Base-by-base conservation (phyloP, 2,329 filamentous ascomycete species). In the Trichoderma atroviride region DNA sequence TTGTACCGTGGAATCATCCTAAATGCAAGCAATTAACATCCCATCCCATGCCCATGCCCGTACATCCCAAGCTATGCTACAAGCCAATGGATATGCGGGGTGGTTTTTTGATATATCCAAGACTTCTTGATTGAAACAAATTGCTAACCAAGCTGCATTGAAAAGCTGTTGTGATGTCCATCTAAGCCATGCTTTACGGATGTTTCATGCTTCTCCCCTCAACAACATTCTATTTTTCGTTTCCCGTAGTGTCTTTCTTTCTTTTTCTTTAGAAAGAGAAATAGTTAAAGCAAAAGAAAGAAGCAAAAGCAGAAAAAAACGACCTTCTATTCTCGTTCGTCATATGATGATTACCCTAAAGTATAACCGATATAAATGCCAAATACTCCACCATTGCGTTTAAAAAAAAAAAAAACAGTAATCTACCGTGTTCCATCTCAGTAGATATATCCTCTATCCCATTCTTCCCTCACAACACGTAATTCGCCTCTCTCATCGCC, bases 401-500 rank as follows among this genome's bases (percentile, higher is more conserved):
- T 19, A n/a, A 43, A 43, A 43, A 19, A n/a, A 43, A n/a, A 43
- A 43, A 43, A 19, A n/a, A 43, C 16, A 43, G 2, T n/a, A 43
- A 19, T 43, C n/a, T 4, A 22, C 31, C 4, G 5, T 19, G 40
- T 24, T 31, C 59, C 22, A 31, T 19, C 14, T 27, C 14, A 10
- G 16, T 31, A 9, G 22, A 19, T 16, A 9, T 29, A n/a, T 14
- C 22, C 50, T 55, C 24, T 10, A 35, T 6, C 5, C 11, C n/a
- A 22, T 19, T 40, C n/a, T 24, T 7, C 22, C 19, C 16, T 71
- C 69, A 79, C 11, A 79, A 60, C 11, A 79, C 74, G n/a, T 78
- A 73, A 65, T 80, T 82, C 27, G 77, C 77, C 69, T 75, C 76
- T 53, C 73, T 78, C 73, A 83, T 83, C n/a, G 74, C 73, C 53